These are phyloP conservation scores for Leptodontidium sp. DNA, from an alignment of 2,329 filamentous ascomycete genomes.

Conservation along the genomic window DNA sequence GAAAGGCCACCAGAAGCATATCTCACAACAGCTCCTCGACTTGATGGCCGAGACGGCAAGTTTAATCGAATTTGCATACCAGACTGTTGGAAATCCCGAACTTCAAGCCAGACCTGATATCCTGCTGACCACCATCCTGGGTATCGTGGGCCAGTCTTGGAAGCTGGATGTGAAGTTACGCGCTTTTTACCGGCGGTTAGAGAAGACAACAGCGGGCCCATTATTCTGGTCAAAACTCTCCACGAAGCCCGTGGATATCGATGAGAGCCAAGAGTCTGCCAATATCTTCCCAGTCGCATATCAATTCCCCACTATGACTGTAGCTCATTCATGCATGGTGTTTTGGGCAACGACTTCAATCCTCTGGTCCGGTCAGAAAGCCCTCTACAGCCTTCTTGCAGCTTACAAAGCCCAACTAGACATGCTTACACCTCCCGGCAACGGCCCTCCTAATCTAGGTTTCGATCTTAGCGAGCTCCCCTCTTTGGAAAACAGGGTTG, in stretches of 20 bases:
- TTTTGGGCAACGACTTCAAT: constrained; percentile 48
- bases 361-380: constrained; percentile 47
- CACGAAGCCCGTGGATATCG: background rate
- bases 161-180: constrained; percentile 42
- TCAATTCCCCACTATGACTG: constrained; percentile 43
- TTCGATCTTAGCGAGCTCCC: constrained; percentile 30
- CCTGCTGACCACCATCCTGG: constrained; percentile 31
- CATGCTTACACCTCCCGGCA: background rate
- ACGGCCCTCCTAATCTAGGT: no score
- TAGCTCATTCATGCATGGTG: constrained; percentile 45
- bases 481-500: constrained; percentile 40
- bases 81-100: constrained; percentile 9
- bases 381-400: constrained; percentile 44
- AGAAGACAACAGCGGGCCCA: constrained; percentile 37
- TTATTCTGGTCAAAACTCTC: constrained; percentile 47
- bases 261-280: background rate
- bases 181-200: constrained; percentile 41
- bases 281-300: constrained; percentile 46
- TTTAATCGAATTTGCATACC: constrained; percentile 39
- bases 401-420: constrained; percentile 17
- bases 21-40: constrained; percentile 45
- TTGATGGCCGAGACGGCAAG: constrained; percentile 38
- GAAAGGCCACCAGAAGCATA: constrained; percentile 41
- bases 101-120: constrained; percentile 33
- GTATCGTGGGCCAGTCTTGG: constrained; percentile 43